Percentiles rank a stretch among this genome's conserved stretches.
Conservation (phyloP, 306 rosid species). For the Oxytropis ochrocephala region DNA sequence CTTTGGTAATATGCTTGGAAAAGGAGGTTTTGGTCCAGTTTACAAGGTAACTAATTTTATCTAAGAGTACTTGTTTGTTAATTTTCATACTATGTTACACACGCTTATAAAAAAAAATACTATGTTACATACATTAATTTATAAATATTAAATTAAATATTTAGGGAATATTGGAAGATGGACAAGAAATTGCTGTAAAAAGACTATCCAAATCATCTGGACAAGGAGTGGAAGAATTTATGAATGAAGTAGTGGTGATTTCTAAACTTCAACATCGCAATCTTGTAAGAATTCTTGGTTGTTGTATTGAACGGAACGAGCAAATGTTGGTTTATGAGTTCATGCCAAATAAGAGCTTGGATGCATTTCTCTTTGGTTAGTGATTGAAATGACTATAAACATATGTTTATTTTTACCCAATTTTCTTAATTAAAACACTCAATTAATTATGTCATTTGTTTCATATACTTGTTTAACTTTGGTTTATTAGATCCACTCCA, state of each 20-base stretch:
- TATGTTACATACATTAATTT: not conserved
- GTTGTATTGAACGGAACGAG: constrained; percentile 32
- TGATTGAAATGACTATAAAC: not conserved
- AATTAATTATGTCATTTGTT: not conserved
- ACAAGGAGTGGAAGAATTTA: constrained; percentile 37
- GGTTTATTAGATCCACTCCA: constrained; percentile 3
- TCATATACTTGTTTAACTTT: not conserved
- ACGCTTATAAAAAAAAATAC: not conserved
- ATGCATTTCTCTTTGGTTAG: constrained; percentile 13
- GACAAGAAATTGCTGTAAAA: constrained; percentile 34
- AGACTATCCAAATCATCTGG: constrained; percentile 33
- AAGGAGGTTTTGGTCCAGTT: constrained; percentile 31
- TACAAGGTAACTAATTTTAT: constrained; percentile 17
- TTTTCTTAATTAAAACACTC: not conserved
- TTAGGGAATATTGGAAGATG: constrained; percentile 25
- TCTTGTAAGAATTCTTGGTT: constrained; percentile 15
- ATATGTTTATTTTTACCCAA: not conserved
- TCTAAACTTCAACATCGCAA: constrained; percentile 37
- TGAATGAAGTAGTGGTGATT: constrained; percentile 33
- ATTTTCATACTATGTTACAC: not conserved
- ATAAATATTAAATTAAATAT: not conserved
- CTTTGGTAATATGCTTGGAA: constrained; percentile 20
- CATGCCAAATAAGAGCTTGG: constrained; percentile 35
- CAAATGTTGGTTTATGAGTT: constrained; percentile 35
- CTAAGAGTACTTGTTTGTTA: not conserved